Evolutionary conservation across 208 protist species (phyloP), one percentile per base, ranked within the genome.

Genomic region (Leishmania martiniquensis): DNA sequence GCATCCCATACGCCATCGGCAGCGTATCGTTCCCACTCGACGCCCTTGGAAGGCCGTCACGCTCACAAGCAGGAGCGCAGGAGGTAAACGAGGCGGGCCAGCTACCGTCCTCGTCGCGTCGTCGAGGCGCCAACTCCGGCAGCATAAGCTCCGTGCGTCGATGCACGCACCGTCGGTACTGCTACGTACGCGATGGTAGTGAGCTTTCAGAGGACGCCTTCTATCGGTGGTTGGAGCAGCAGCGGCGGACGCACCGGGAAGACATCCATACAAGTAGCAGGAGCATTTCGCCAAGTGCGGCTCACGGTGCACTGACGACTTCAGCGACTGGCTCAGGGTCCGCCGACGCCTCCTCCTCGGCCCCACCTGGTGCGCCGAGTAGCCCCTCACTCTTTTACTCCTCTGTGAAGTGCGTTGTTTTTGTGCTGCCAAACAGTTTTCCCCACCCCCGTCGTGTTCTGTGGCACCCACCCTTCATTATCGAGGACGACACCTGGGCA

Each of bases 401-500:
- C 22, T 62, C 93, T 22, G 57, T 97, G 22, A 87, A 89, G 25
- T 84, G 85, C 39, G 91, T 97, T 0, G 86, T 90, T 32, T 97
- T 97, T 78, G 57, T 87, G 9, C 81, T 96, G 25, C 90, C 90
- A 42, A 89, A 72, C 67, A 94, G 93, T 75, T 97, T 97, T 65
- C 88, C 88, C 12, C 72, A 88, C n/a, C 90, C 90, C 6, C 81
- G 84, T 15, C 88, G 90, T 10, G 85, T 93, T 15, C 34, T 95
- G 20, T 75, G 76, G 4, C 59, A 59, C 12, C 89, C 93, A 12
- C 93, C 93, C 4, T 97, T 93, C 66, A 83, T 94, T 59, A 89
- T 97, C 72, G 89, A 94, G 25, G 93, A 97, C 68, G 84, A 93
- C 54, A 92, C 87, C 42, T 97, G 93, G 93, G 93, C 93, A 34